Evolutionary conservation across 2,329 filamentous ascomycete genomes (phyloP), one percentile per base, ranked within the genome.

Genomic region (Epichloe glyceriae): DNA sequence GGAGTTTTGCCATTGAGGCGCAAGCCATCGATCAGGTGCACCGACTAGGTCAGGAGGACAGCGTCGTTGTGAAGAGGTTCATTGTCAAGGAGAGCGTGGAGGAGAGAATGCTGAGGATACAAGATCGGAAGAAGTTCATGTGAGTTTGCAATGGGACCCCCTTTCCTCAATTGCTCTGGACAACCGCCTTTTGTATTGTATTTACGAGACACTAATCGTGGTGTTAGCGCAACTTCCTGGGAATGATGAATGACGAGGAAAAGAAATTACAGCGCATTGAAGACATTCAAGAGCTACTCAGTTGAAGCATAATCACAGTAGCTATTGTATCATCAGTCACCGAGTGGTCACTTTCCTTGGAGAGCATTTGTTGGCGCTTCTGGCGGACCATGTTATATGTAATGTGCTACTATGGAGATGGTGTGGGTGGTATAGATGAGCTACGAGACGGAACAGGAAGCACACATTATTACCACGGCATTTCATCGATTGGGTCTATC

Each of bases 1-100:
- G 93, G 93, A 94, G 87, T 63, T 98, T 91, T 67, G 90, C 93
- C 0, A 84, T 97, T 12, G 93, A 98, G 68, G 88, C 90, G 5
- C 93, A 98, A 68, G 93, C 93, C 8, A 97, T 98, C 61, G 93
- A 98, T 70, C 87, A 93, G 1, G 89, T 98, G 35, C 93, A 98
- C 71, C 82, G 93, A 8, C 96, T 98, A 87, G 93, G 93, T 0
- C 93, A 98, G 66, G 82, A 86, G 47, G 78, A 82, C 15, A 86
- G 91, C 60, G 93, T 98, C 2, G 80, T 82, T 51, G 90, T 98
- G 0, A 84, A 84, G 58, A 75, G 93, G 30, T 97, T 97, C 62
- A 85, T 98, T 52, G 86, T 95, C 1, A 85, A 86, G 67, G 82
- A 84, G 45, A 96, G 88, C 56, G 94, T 98, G 39, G 93, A 98